Base-by-base conservation (phyloP, 179 eudicot species). In the Actinidia chinensis region DNA sequence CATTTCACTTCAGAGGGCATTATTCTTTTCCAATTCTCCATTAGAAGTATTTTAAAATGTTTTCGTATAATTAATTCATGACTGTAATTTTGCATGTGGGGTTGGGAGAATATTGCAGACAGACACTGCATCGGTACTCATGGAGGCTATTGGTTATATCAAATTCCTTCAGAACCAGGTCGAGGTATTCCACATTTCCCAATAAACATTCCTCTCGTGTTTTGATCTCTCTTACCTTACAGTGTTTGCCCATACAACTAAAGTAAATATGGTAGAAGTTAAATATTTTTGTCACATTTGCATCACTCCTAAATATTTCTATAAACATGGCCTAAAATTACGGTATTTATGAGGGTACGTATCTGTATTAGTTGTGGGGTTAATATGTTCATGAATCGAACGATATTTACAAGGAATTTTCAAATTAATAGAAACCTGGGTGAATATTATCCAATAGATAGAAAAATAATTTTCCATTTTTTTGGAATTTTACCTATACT, bases 61-160 rank as follows among this genome's bases (percentile, higher is more conserved):
- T 44, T 7, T 13, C 1, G 17, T 42, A 69, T 11, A 22, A 44
- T 20, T 43, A 68, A 5, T 3, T 66, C 15, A 33, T 12, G 61
- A 23, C 33, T 56, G 8, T 13, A 60, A 11, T 28, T 69, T 79
- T 80, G 65, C 63, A 77, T 70, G 73, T 50, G 71, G 71, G 40
- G 28, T 33, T 33, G 75, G 84, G 81, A 73, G 78, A 83, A 83
- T 79, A 64, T 81, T 78, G 76, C 91, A 93, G 97, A 93, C 97
- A 43, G 97, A 91, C 83, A 93, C 97, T 60, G 97, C 97, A 78
- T 93, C 97, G 9, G 97, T 93, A 46, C 80, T 93, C 50, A 87
- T 87, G 91, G 97, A 93, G 68, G 96, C 96, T 65, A 90, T 89
- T 80, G 96, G 92, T 66, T 93, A 93, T 51, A 91, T 93, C 86